Percentiles rank a stretch among this genome's conserved stretches.
These are phyloP conservation scores for Blastomyces parvus DNA, from an alignment of 2,329 filamentous ascomycete species.

Conservation along the genomic window DNA sequence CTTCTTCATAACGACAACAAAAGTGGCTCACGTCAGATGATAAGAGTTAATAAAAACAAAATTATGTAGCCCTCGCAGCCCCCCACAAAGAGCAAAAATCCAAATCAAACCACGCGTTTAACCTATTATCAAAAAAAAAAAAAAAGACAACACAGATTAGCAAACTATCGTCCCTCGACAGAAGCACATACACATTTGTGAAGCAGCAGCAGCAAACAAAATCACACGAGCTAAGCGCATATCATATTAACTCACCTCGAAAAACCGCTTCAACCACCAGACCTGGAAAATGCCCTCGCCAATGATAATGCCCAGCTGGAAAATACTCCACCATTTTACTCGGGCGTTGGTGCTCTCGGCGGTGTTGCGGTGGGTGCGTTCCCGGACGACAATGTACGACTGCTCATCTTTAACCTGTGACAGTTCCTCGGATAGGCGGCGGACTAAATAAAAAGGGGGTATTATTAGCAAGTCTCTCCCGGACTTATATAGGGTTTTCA, in stretches of 20 bases:
- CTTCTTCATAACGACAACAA: background rate
- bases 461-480: no score
- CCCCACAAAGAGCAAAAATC: background rate
- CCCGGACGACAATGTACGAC: slow-evolving; percentile 87
- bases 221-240: background rate
- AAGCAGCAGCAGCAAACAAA: no score
- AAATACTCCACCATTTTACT: slow-evolving; percentile 99
- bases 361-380: slow-evolving; percentile 94
- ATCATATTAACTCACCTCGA: slow-evolving; percentile 59
- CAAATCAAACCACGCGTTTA: slow-evolving; percentile 39
- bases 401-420: slow-evolving; percentile 96
- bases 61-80: no score
- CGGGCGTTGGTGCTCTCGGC: slow-evolving; percentile 95
- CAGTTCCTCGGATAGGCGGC: slow-evolving; percentile 72
- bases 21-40: background rate
- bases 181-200: background rate
- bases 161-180: background rate
- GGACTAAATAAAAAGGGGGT: slow-evolving; percentile 48
- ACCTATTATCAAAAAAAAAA: slow-evolving; percentile 26
- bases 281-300: slow-evolving; percentile 96
- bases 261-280: slow-evolving; percentile 98
- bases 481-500: no score
- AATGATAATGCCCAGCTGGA: slow-evolving; percentile 80
- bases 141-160: slow-evolving; percentile 9
- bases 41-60: background rate